phyloP scores from a whole-genome alignment of 108 stramenopile species.

The Nannochloropsis granulata region DNA sequence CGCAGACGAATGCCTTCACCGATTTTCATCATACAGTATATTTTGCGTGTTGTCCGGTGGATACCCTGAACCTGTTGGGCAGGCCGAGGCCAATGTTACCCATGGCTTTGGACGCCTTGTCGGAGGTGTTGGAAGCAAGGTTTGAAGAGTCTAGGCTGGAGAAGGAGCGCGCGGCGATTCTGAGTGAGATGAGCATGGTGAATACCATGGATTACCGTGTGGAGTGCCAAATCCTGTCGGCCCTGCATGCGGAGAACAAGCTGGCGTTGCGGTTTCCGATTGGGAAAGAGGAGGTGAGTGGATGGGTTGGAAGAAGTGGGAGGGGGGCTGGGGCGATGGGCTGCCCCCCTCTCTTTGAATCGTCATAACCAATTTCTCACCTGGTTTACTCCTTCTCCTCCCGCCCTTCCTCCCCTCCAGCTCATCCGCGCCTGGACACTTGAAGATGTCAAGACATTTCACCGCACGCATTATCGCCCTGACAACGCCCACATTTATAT shows the following conservation, averaged over 20 bases:
- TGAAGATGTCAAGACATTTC: constrained; percentile 86
- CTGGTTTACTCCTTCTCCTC: neutral
- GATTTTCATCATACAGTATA: constrained; percentile 98
- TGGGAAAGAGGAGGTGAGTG: constrained; percentile 64
- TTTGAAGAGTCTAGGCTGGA: constrained; percentile 75
- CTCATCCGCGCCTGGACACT: constrained; percentile 71
- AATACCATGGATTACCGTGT: constrained; percentile 80
- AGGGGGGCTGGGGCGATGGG: neutral
- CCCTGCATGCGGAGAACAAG: constrained; percentile 86
- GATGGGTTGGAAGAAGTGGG: neutral
- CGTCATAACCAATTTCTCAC: neutral
- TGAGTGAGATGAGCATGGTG: constrained; percentile 93
- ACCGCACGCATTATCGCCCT: constrained; percentile 88
- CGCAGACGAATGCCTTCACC: constrained; percentile 91
- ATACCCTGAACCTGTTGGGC: constrained; percentile 21
- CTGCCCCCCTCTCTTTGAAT: neutral
- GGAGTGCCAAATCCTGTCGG: constrained; percentile 86
- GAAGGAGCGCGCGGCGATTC: constrained; percentile 86
- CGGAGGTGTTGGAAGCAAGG: constrained; percentile 87
- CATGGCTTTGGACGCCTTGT: constrained; percentile 83
- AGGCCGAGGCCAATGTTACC: constrained; percentile 56
- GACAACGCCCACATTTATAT: constrained; percentile 92
- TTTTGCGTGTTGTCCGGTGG: constrained; percentile 78
- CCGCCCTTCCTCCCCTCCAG: neutral
- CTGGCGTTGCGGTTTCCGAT: constrained; percentile 90